Evolutionary conservation across 2,329 filamentous ascomycete genomes (phyloP).

Genomic region (Ophiocordyceps robertsii): DNA sequence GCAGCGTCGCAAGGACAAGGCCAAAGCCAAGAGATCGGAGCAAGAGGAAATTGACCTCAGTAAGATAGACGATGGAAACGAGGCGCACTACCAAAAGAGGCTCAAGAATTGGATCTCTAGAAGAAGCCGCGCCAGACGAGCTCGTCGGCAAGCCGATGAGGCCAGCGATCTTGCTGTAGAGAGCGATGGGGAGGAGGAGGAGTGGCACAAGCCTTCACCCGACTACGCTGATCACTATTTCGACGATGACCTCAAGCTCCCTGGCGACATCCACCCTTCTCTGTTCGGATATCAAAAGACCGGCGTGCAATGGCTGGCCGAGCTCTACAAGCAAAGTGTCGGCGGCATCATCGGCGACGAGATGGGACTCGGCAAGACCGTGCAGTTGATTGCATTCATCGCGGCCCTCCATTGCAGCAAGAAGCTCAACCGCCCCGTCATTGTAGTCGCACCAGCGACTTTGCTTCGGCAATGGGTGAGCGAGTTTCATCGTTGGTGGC

Average conservation of each 20-base stretch:
- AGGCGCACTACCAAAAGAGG: conserved; percentile 63
- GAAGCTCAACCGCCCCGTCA: conserved; percentile 68
- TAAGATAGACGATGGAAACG: conserved; percentile 77
- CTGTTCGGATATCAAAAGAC: conserved; percentile 97
- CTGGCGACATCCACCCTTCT: conserved; percentile 84
- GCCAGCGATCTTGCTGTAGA: conserved; percentile 22
- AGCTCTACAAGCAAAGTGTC: conserved; percentile 77
- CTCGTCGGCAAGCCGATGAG: conserved; percentile 22
- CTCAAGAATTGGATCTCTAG: conserved; percentile 60
- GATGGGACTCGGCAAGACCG: conserved; percentile 97
- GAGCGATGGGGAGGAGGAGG: conserved; percentile 31
- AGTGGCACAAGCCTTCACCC: conserved; percentile 83
- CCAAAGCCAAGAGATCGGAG: conserved; percentile 19
- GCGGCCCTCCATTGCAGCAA: conserved; percentile 88
- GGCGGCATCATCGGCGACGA: conserved; percentile 95
- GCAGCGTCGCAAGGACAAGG: conserved; percentile 27
- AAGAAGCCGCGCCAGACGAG: conserved; percentile 26
- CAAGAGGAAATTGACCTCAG: conserved; percentile 34
- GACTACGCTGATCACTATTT: conserved; percentile 64
- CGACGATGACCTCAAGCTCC: conserved; percentile 64
- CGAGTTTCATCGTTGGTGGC: conserved; percentile 98
- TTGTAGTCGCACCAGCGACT: conserved; percentile 87
- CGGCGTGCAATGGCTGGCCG: conserved; percentile 90
- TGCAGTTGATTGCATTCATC: conserved; percentile 60
- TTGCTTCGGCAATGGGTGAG: conserved; percentile 97